These are phyloP conservation scores for Schizophyllum amplum DNA, from an alignment of 1,284 basidiomycete species.

Conservation along the genomic window DNA sequence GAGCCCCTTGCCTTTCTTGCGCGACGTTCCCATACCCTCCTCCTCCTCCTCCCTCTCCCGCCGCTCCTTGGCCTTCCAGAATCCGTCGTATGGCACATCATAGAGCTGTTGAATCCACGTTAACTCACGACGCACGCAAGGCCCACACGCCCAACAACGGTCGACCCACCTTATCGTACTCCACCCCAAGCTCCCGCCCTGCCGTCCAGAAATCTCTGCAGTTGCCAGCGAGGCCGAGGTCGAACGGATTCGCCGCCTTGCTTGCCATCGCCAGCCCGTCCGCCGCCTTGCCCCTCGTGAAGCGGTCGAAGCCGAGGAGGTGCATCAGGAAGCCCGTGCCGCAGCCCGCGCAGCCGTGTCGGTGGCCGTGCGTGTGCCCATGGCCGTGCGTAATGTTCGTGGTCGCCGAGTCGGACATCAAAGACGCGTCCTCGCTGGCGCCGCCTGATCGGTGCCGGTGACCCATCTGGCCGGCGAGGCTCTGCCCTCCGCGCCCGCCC, in stretches of 20 bases:
- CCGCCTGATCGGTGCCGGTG: constrained; percentile 42
- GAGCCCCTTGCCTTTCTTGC: constrained; percentile 36
- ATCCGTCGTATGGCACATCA: constrained; percentile 82
- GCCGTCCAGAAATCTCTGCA: constrained; percentile 95
- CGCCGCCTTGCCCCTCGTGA: constrained; percentile 84
- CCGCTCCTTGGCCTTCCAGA: constrained; percentile 57
- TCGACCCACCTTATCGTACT: constrained; percentile 57
- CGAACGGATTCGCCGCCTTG: constrained; percentile 86
- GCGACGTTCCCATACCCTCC: constrained; percentile 26
- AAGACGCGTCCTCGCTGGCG: constrained; percentile 14
- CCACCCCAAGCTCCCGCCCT: constrained; percentile 78
- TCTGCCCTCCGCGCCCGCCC: constrained; percentile 84
- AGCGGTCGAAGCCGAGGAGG: constrained; percentile 87
- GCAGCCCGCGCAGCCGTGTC: constrained; percentile 23
- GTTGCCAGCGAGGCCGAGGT: constrained; percentile 77
- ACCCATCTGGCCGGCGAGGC: constrained; percentile 61
- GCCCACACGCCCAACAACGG: not conserved
- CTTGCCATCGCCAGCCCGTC: constrained; percentile 68
- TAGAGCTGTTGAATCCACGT: constrained; percentile 51
- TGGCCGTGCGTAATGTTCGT: constrained; percentile 29
- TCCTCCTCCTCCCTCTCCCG: constrained; percentile 50
- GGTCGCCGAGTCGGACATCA: constrained; percentile 24
- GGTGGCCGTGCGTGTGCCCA: constrained; percentile 20
- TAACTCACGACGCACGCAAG: not conserved
- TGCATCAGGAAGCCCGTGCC: constrained; percentile 72